These are phyloP conservation scores for Colletotrichum aenigma DNA, from an alignment of 2,329 filamentous ascomycete genomes.

Conservation along the genomic window DNA sequence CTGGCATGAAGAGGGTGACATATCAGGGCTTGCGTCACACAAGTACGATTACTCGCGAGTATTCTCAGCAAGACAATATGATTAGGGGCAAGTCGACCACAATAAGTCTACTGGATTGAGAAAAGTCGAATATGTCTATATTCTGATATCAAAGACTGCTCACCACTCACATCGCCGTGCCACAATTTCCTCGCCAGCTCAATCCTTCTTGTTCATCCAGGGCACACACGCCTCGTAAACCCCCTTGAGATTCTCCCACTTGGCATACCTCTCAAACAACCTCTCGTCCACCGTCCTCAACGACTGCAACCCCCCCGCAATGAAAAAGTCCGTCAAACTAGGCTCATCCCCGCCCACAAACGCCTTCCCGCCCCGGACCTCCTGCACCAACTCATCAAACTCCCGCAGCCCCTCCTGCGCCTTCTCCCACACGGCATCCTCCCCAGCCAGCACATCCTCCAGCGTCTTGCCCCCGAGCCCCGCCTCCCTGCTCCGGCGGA, in stretches of 20 bases:
- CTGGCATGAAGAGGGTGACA: background rate
- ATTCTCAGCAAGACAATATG: too few relatives aligned
- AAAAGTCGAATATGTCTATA: accelerated
- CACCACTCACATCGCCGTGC: too few relatives aligned
- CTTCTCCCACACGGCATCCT: background rate
- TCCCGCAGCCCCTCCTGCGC: background rate
- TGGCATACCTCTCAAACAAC: background rate
- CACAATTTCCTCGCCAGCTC: too few relatives aligned
- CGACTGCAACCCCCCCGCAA: background rate
- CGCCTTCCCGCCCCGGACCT: background rate
- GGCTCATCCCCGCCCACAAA: background rate
- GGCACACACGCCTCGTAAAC: background rate
- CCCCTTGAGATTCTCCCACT: background rate
- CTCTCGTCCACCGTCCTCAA: background rate
- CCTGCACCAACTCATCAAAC: background rate
- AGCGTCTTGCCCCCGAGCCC: background rate
- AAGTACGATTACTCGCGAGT: background rate
- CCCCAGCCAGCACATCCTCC: background rate
- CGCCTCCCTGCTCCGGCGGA: background rate
- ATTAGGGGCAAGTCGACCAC: too few relatives aligned
- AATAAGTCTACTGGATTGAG: background rate
- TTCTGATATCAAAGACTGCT: background rate
- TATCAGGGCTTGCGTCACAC: background rate
- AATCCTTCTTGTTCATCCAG: background rate
- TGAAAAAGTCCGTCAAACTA: background rate